Base-by-base conservation (phyloP, 148 eudicot genomes). In the Bassia scoparia region DNA sequence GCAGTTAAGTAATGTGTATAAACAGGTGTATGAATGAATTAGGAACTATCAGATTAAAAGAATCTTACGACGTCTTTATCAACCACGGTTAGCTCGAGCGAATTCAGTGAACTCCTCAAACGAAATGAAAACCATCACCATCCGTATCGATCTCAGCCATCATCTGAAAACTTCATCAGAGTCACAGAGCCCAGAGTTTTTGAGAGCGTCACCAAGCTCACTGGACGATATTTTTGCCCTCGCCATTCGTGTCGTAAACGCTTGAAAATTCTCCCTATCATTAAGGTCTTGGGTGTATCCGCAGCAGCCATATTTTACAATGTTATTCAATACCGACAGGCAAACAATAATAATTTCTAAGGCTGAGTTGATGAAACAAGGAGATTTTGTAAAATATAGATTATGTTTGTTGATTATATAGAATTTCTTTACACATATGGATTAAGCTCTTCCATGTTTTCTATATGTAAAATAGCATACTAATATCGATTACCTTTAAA, bases 101-200 rank as follows among this genome's bases (percentile, higher is more conserved):
- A 93, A 93, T 0, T 35, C 82, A 1, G 84, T 84, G 76, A 88
- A 90, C 77, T 90, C 98, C 52, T 93, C 79, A 38, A 76, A 85
- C 0, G 98, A 90, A 69, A 93, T 88, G 82, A 43, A n/a, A 87
- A 11, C 96, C 91, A 69, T 92, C 93, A 0, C 91, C 86, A 75
- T 92, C 96, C 0, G 91, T 84, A 61, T 92, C 97, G 5, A 92
- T 81, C 83, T 92, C 97, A 2, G 67, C 82, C 97, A 92, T 89
- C 87, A 92, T 85, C 83, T 67, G 18, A 75, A 34, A 15, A 90
- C 75, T 60, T 90, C 97, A 2, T 90, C 93, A 0, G 83, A 15
- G 91, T 74, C 29, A 85, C 88, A 2, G 83, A 83, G 10, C 98
- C 98, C 0, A 93, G 93, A 2, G 76, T 50, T 72, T n/a, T 88